Evolutionary conservation across 2,329 filamentous ascomycete genomes (phyloP).

Genomic region (Parastagonospora avenae): DNA sequence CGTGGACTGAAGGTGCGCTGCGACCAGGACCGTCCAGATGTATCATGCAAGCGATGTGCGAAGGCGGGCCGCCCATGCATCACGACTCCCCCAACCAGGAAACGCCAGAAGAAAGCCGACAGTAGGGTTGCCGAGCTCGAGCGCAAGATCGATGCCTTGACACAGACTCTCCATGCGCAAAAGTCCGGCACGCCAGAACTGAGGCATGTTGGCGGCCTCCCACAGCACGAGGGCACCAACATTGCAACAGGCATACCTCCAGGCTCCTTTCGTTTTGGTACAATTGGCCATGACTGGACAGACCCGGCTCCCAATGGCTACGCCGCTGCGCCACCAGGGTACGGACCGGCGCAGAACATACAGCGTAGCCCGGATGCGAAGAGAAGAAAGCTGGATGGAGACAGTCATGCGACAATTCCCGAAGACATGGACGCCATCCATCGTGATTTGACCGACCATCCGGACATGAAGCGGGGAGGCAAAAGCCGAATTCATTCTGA

Average conservation of each 20-base stretch:
- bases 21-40: constrained; percentile 73
- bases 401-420: constrained; percentile 38
- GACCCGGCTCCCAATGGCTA: constrained; percentile 21
- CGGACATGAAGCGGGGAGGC: constrained; percentile 38
- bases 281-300: constrained; percentile 38
- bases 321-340: constrained; percentile 37
- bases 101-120: constrained; percentile 90
- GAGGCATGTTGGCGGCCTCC: constrained; percentile 28
- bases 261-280: constrained; percentile 32
- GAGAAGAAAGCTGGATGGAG: constrained; percentile 38
- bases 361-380: constrained; percentile 39
- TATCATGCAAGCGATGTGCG: constrained; percentile 68
- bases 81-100: constrained; percentile 71
- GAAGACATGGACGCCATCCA: constrained; percentile 47
- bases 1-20: constrained; percentile 68
- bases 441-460: constrained; percentile 42
- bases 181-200: constrained; percentile 30
- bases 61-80: constrained; percentile 74
- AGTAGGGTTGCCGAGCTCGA: constrained; percentile 87
- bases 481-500: constrained; percentile 39
- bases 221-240: constrained; percentile 21
- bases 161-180: constrained; percentile 73
- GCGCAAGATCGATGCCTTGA: constrained; percentile 89
- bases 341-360: constrained; percentile 36
- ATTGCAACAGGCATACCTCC: constrained; percentile 22